Evolutionary conservation across 106 monocot genomes (phyloP).

Genomic region (Acorus calamus): DNA sequence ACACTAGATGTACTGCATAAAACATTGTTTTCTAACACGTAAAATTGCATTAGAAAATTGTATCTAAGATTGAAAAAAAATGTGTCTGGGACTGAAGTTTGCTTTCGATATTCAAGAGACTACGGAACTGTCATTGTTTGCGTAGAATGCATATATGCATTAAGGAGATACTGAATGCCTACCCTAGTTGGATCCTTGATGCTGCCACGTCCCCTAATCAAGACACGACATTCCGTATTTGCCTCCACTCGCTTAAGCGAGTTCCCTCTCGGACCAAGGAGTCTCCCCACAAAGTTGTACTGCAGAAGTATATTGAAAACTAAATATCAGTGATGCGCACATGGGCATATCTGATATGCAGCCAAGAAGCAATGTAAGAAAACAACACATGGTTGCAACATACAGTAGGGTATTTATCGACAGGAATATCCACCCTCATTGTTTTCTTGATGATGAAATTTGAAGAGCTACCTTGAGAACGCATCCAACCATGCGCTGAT

Average conservation of each 20-base stretch:
- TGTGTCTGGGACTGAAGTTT: too few species aligned
- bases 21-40: too few species aligned
- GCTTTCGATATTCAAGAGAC: too few species aligned
- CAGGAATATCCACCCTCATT: conserved; percentile 88
- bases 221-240: conserved; percentile 71
- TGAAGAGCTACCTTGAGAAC: conserved; percentile 70
- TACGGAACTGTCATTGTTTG: too few species aligned
- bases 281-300: conserved; percentile 91
- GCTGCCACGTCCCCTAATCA: conserved; percentile 85
- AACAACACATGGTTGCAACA: conserved; percentile 11
- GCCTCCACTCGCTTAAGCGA: conserved; percentile 85
- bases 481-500: conserved; percentile 61
- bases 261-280: conserved; percentile 90
- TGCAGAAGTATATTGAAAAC: conserved; percentile 13
- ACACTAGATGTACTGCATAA: too few species aligned
- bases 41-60: too few species aligned
- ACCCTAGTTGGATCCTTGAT: conserved; percentile 87
- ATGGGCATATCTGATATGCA: not conserved
- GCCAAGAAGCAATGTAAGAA: not conserved
- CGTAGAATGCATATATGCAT: too few species aligned
- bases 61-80: too few species aligned
- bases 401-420: conserved; percentile 88
- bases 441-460: conserved; percentile 80
- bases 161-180: not conserved
- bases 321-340: conserved; percentile 1